Evolutionary conservation across 31 red algal genomes (phyloP), one percentile per base, ranked within the genome.

Genomic region (Asparagopsis taxiformis): DNA sequence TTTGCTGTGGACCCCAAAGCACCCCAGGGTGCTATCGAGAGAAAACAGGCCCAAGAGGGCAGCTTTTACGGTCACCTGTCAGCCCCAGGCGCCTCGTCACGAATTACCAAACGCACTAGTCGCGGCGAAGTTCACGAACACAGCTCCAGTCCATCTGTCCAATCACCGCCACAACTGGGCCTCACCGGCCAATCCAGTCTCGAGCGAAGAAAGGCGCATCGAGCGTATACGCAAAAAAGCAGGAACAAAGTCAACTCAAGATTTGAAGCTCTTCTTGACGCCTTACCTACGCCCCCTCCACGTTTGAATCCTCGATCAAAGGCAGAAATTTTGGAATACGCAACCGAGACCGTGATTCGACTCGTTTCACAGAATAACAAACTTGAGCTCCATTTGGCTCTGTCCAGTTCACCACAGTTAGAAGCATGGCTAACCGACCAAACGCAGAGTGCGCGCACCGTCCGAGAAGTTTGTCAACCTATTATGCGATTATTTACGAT

Each of bases 291-390:
- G 29, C 76, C 72, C 2, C 77, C 87, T 17, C 76, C 87, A 22
- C 77, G 77, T 32, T 61, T 81, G 60, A 91, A 80, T 51, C 77
- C 78, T 38, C 78, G 87, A 39, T 91, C 87, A 38, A 91, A 91
- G 65, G 87, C 87, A 29, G 87, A 91, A 34, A 83, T 91, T 65
- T 61, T 91, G 70, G 87, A 91, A 46, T 91, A 91, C 48, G 72
- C 87, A 34, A 91, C 79, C n/a, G 75, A 91, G 43, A 77, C 72
- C 9, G 64, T 91, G 28, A 82, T 82, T 4, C 75, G 76, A 4
- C 62, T 76, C 4, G 77, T 76, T 38, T 56, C 70, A 32, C 69
- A 77, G 32, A 81, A 82, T 58, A 76, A 69, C 31, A 77, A 77
- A 19, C 53, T 91, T 48, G 87, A 91, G 64, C 51, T 91, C 52